Base-by-base conservation (phyloP, 345 rosid genomes). In the Viola odorata region DNA sequence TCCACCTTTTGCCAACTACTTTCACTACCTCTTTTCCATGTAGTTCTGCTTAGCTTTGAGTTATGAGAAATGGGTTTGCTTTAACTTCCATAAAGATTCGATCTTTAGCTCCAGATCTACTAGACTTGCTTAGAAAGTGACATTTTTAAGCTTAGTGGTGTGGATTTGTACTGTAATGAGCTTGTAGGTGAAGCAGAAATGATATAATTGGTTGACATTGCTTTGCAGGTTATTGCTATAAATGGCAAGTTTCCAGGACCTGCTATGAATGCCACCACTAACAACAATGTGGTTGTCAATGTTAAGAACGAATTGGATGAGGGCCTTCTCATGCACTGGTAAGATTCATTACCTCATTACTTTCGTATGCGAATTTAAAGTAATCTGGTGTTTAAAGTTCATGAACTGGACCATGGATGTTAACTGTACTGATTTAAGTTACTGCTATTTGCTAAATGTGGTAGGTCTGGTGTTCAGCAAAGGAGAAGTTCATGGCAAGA, bases 401-500 rank as follows among this genome's bases (percentile, higher is more conserved):
- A 14, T 14, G 53, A 57, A 7, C 37, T 36, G 23, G 45, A 41
- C 10, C 5, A n/a, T 8, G 40, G 14, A 14, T 15, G 41, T 36
- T 39, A n/a, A 36, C 16, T 9, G 5, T 57, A 23, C 54, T 50
- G 39, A 58, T 49, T 57, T 57, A 16, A 23, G 7, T 48, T 32
- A 17, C 5, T 53, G 45, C 15, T 53, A 61, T 38, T 50, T 62
- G 57, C 14, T 60, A 63, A 56, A 7, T 69, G 10, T 48, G 4
- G 55, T 69, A 91, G 96, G 98, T 74, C 82, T 53, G 99, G 99
- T 67, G 66, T 95, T 73, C 97, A 91, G 61, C 97, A 90, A 62
- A 83, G 99, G 72, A 86, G 95, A 61, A 88, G 87, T 17, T 95
- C 99, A 15, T 95, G 99, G 99, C 97, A 95, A 81, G 99, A 95